phyloP scores from a whole-genome alignment of 495 filamentous ascomycete species.

The Thermothielavioides terrestris region DNA sequence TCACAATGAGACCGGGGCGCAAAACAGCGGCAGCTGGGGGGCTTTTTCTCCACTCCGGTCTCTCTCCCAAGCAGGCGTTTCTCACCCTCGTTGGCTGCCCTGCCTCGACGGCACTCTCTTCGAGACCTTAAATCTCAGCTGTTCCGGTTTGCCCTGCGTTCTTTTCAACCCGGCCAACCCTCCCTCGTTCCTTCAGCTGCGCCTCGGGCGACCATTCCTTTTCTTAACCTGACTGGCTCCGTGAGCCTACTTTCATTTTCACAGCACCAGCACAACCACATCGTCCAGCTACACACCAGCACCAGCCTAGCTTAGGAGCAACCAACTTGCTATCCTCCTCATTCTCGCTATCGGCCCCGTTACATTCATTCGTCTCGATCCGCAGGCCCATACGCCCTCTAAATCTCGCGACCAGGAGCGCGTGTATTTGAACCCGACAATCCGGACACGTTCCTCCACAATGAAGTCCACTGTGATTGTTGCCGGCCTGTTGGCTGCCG shows the following conservation, averaged over 20 bases:
- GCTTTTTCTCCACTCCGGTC: no score
- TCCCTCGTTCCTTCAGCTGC: conserved; percentile 28
- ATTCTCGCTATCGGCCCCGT: neutral
- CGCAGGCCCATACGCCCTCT: conserved; percentile 1
- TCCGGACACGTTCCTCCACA: conserved; percentile 8
- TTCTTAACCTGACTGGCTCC: conserved; percentile 37
- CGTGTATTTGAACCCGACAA: no score
- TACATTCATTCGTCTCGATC: conserved; percentile 1
- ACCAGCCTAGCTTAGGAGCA: neutral
- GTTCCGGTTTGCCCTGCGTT: conserved; percentile 1
- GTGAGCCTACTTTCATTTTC: conserved; percentile 20
- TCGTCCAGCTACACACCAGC: neutral
- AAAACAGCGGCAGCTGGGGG: no score
- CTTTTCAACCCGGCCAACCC: conserved; percentile 15
- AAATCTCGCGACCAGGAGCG: neutral
- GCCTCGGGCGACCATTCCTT: no score
- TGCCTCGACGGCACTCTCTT: no score
- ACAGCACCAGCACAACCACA: neutral
- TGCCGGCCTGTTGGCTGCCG: conserved; percentile 35
- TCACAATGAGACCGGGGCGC: neutral
- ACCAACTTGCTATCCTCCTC: no score
- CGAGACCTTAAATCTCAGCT: conserved; percentile 7
- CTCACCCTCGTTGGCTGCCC: no score
- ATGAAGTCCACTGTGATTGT: conserved; percentile 43
- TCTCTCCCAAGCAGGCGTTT: no score